These are phyloP conservation scores for Paramecium primaurelia DNA, from an alignment of 73 alveolate genomes.

Conservation along the genomic window DNA sequence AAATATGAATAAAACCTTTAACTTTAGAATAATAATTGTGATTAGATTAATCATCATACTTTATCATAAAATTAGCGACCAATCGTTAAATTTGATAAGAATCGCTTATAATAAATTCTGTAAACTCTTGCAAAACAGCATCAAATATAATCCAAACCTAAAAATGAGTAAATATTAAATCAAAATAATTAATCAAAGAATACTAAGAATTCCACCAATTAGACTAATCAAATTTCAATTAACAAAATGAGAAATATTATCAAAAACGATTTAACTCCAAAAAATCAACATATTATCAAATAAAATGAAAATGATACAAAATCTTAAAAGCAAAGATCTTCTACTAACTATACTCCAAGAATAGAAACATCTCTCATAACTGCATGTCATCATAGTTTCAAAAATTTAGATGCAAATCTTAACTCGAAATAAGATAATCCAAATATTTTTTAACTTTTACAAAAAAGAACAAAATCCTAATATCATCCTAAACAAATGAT, in stretches of 20 bases:
- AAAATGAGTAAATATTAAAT: background rate
- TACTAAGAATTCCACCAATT: background rate
- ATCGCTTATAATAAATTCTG: background rate
- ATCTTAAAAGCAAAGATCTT: background rate
- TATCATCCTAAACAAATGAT: background rate
- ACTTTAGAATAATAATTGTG: background rate
- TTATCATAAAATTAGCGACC: background rate
- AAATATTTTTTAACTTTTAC: background rate
- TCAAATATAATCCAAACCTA: background rate
- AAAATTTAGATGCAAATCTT: background rate
- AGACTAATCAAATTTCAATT: background rate
- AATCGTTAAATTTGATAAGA: background rate
- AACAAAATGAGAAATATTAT: background rate
- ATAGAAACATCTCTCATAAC: background rate
- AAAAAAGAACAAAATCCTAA: background rate
- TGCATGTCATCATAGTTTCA: background rate
- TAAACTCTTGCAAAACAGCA: background rate
- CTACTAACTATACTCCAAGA: background rate
- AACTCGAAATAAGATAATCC: background rate
- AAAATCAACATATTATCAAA: background rate
- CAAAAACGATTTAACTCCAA: background rate
- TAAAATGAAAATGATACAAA: background rate
- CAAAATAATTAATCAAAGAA: background rate
- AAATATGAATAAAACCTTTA: background rate
- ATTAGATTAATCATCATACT: background rate